Evolutionary conservation across 768 basidiomycete genomes (phyloP).

Genomic region (Baorangia bicolor): DNA sequence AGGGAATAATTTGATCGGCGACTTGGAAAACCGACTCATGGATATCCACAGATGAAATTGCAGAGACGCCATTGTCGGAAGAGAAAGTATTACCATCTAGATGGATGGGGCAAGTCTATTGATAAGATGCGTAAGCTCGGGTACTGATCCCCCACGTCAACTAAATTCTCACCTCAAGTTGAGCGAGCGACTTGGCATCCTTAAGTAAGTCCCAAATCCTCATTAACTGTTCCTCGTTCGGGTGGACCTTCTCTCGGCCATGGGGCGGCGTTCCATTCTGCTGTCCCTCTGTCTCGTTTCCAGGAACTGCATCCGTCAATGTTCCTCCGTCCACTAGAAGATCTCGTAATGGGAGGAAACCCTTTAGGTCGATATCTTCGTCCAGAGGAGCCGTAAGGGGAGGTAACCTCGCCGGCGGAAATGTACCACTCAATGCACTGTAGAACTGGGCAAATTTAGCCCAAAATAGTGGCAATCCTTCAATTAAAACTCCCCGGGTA

Average conservation of each 20-base stretch:
- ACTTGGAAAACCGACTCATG: neutral
- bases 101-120: conserved; percentile 27
- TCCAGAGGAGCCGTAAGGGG: conserved; percentile 63
- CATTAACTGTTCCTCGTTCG: conserved; percentile 96
- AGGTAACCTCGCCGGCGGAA: conserved; percentile 66
- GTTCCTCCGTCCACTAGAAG: conserved; percentile 41
- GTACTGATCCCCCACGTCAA: conserved; percentile 2
- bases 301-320: conserved; percentile 11
- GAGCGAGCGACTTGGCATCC: conserved; percentile 63
- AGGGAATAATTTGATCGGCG: conserved; percentile 18
- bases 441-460: conserved; percentile 64
- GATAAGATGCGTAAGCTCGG: conserved; percentile 15
- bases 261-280: conserved; percentile 27
- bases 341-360: conserved; percentile 79
- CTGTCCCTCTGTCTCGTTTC: conserved; percentile 23
- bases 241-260: conserved; percentile 59
- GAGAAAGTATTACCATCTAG: conserved; percentile 23
- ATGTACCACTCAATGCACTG: conserved; percentile 56
- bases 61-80: conserved; percentile 8
- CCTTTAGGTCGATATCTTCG: conserved; percentile 87
- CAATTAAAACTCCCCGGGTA: conserved; percentile 28
- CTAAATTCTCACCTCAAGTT: conserved; percentile 50
- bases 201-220: conserved; percentile 80
- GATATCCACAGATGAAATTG: conserved; percentile 6
- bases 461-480: conserved; percentile 63